Conservation (phyloP, 129 eudicot genomes). For the Calendula officinalis region DNA sequence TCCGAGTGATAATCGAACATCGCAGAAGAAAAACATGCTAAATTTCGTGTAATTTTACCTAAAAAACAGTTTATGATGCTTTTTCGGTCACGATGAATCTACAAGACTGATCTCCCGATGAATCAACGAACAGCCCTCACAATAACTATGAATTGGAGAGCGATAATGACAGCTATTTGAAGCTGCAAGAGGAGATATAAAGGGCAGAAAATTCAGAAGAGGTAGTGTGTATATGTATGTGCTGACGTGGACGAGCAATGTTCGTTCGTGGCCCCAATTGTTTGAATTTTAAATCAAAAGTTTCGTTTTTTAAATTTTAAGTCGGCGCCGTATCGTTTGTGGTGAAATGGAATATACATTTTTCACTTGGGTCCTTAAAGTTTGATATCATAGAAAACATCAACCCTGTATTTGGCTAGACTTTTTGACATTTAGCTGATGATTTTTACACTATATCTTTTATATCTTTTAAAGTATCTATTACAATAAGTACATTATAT, state of each 20-base stretch:
- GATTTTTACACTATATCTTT: too few relatives aligned
- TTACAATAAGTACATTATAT: too few relatives aligned
- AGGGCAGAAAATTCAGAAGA: constrained; percentile 1
- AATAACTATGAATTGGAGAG: neutral
- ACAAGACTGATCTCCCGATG: neutral
- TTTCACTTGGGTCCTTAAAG: neutral
- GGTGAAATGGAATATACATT: neutral
- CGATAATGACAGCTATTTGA: constrained; percentile 16
- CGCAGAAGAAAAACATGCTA: neutral
- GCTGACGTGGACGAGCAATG: constrained; percentile 25
- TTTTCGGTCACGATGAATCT: neutral
- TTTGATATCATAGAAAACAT: neutral
- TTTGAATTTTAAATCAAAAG: constrained; percentile 10
- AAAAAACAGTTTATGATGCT: neutral
- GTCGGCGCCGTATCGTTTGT: constrained; percentile 15
- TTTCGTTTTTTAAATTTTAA: neutral
- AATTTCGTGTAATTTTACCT: neutral
- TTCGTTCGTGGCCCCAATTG: constrained; percentile 13
- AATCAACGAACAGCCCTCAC: constrained; percentile 18
- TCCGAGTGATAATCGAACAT: constrained; percentile 17
- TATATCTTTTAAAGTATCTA: too few relatives aligned
- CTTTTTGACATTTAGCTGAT: neutral
- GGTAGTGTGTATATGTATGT: constrained; percentile 2
- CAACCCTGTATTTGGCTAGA: neutral
- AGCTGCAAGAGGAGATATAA: neutral